Percentiles rank a stretch among this genome's conserved stretches.
Evolutionary conservation across 2,329 filamentous ascomycete genomes (phyloP).

Genomic region (Ceratocystiopsis sp.): DNA sequence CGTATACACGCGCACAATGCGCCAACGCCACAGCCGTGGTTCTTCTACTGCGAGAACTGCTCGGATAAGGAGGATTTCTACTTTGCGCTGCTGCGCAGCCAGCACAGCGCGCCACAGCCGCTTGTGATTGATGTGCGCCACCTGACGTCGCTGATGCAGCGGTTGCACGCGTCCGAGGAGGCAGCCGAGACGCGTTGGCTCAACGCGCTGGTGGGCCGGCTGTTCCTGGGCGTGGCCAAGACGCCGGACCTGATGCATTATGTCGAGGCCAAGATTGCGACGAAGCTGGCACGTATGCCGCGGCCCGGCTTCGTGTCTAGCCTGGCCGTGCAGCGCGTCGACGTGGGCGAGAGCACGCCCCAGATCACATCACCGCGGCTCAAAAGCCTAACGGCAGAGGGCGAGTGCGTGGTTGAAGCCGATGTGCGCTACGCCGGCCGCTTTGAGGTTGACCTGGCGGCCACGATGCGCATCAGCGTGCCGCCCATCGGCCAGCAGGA

Average conservation of each 20-base stretch:
- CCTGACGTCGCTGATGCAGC: slow-evolving; percentile 78
- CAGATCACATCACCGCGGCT: slow-evolving; percentile 78
- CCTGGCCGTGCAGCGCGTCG: slow-evolving; percentile 65
- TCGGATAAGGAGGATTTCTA: slow-evolving; percentile 99
- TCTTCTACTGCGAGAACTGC: slow-evolving; percentile 83
- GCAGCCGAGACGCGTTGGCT: slow-evolving; percentile 84
- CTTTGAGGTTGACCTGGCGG: slow-evolving; percentile 75
- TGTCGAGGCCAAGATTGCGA: slow-evolving; percentile 73
- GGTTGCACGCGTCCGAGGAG: slow-evolving; percentile 80
- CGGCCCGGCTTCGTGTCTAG: slow-evolving; percentile 80
- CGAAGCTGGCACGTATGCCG: slow-evolving; percentile 89
- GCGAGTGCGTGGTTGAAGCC: slow-evolving; percentile 72
- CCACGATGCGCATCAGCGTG: slow-evolving; percentile 83
- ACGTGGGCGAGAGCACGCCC: slow-evolving; percentile 74
- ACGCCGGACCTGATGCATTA: slow-evolving; percentile 66
- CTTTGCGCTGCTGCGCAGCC: slow-evolving; percentile 73
- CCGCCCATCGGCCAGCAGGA: slow-evolving; percentile 73
- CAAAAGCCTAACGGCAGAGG: slow-evolving; percentile 79
- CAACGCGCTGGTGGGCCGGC: slow-evolving; percentile 73
- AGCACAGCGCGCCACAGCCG: slow-evolving; percentile 54
- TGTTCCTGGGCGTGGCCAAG: slow-evolving; percentile 79
- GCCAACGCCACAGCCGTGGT: slow-evolving; percentile 64
- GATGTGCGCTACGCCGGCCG: slow-evolving; percentile 82
- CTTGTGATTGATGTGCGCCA: slow-evolving; percentile 68
- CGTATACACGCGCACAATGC: slow-evolving; percentile 29